Percentiles rank a stretch among this genome's conserved stretches.
These are phyloP conservation scores for Periconia digitata DNA, from an alignment of 2,329 filamentous ascomycete species.

Conservation along the genomic window DNA sequence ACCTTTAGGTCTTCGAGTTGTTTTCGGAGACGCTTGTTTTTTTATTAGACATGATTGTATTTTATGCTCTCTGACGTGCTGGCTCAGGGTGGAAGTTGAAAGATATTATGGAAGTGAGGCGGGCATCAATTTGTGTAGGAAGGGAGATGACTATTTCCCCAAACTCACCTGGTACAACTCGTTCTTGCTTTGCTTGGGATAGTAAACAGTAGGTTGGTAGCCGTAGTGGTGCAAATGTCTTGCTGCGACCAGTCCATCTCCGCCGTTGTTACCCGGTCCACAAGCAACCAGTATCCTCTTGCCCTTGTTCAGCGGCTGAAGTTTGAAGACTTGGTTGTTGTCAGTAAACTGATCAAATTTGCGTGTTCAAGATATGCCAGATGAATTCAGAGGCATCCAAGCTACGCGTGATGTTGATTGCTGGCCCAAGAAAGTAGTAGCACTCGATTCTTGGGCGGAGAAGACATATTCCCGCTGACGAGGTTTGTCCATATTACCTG, in stretches of 20 bases:
- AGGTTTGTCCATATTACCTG: slow-evolving; percentile 66
- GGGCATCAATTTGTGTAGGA: background rate
- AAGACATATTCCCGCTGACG: too few species aligned
- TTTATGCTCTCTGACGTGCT: too few species aligned
- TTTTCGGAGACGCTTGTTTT: slow-evolving; percentile 69
- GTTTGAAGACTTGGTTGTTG: slow-evolving; percentile 67
- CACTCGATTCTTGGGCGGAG: too few species aligned
- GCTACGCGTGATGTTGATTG: too few species aligned
- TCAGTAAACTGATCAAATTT: background rate
- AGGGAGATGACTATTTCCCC: background rate
- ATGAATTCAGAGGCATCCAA: too few species aligned
- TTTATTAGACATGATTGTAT: slow-evolving; percentile 3
- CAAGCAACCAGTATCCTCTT: slow-evolving; percentile 82
- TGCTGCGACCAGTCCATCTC: slow-evolving; percentile 91
- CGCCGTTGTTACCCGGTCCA: slow-evolving; percentile 78
- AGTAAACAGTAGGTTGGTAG: slow-evolving; percentile 86
- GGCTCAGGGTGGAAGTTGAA: too few species aligned
- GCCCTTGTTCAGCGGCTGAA: slow-evolving; percentile 75
- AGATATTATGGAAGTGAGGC: too few species aligned
- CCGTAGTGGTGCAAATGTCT: slow-evolving; percentile 90
- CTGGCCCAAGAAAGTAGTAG: too few species aligned
- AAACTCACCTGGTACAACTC: slow-evolving; percentile 76
- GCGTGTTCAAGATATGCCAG: background rate
- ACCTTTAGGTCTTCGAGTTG: slow-evolving; percentile 83
- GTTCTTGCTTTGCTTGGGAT: slow-evolving; percentile 88